These are phyloP conservation scores for Xylaria hypoxylon DNA, from an alignment of 2,329 filamentous ascomycete genomes.

Conservation along the genomic window DNA sequence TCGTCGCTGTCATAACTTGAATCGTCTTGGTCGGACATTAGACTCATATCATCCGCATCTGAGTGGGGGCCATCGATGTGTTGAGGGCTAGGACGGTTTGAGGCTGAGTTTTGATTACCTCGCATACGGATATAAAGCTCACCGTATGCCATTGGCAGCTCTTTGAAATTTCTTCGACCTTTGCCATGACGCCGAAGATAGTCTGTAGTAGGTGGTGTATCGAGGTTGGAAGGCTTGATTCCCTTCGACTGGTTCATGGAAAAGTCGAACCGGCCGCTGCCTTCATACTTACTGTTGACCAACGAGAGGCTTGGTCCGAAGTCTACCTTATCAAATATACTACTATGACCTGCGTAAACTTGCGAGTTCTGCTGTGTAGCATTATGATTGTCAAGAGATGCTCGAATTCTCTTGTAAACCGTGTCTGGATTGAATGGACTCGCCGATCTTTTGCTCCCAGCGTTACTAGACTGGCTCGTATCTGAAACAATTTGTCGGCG, in stretches of 20 bases:
- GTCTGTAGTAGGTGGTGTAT: conserved; percentile 59
- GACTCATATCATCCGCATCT: conserved; percentile 62
- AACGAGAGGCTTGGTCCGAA: conserved; percentile 65
- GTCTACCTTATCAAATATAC: conserved; percentile 65
- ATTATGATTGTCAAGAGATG: conserved; percentile 55
- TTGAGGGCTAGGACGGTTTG: conserved; percentile 54
- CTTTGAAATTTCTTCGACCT: conserved; percentile 54
- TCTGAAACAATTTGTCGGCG: conserved; percentile 47
- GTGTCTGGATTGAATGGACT: conserved; percentile 70
- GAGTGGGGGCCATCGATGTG: conserved; percentile 57
- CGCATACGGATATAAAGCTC: conserved; percentile 55
- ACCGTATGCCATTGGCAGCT: conserved; percentile 52
- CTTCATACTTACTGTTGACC: conserved; percentile 70
- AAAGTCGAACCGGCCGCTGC: conserved; percentile 65
- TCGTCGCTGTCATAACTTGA: conserved; percentile 64
- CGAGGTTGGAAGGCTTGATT: conserved; percentile 49
- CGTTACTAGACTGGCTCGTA: conserved; percentile 47
- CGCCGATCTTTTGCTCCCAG: conserved; percentile 61
- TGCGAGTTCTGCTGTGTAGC: conserved; percentile 44
- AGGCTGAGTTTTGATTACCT: conserved; percentile 51
- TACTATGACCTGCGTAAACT: conserved; percentile 53
- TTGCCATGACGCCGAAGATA: conserved; percentile 63
- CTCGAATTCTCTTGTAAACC: conserved; percentile 68
- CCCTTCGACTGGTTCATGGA: conserved; percentile 51
- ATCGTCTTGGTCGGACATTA: conserved; percentile 68